Conservation (phyloP, 192 early-diverging fungal genomes). For the Linderina pennispora region DNA sequence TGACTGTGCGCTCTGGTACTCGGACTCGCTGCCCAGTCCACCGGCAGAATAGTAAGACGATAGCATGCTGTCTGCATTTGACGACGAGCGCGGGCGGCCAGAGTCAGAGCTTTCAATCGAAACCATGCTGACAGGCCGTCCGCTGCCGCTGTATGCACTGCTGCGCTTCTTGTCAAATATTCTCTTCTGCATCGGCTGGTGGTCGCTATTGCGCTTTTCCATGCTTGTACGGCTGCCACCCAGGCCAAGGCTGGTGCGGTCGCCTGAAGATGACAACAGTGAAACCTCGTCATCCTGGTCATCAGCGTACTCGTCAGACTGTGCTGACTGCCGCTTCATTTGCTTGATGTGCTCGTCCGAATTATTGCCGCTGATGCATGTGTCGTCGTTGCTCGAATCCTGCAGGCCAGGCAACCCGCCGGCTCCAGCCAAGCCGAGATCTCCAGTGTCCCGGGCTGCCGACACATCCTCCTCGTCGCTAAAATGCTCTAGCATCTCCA, state of each 20-base stretch:
- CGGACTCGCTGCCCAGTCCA: slow-evolving; percentile 12
- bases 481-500: slow-evolving; percentile 17
- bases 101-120: slow-evolving; percentile 13
- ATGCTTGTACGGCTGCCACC: slow-evolving; percentile 12
- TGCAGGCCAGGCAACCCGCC: no score
- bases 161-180: slow-evolving; percentile 12
- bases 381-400: no score
- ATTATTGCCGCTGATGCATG: no score
- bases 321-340: no score
- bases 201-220: slow-evolving; percentile 12
- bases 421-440: no score
- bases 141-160: neutral
- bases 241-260: slow-evolving; percentile 37
- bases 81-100: slow-evolving; percentile 14
- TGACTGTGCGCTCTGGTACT: neutral
- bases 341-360: no score
- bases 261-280: slow-evolving; percentile 25
- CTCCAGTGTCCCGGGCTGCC: no score
- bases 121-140: slow-evolving; percentile 6
- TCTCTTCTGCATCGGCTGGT: slow-evolving; percentile 20
- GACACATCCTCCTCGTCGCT: slow-evolving; percentile 30
- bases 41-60: slow-evolving; percentile 34
- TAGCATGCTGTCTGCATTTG: slow-evolving; percentile 14
- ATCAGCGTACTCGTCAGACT: no score
- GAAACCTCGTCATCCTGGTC: slow-evolving; percentile 22